Conservation (phyloP, 2,329 filamentous ascomycete genomes). For the Fusarium continuum region DNA sequence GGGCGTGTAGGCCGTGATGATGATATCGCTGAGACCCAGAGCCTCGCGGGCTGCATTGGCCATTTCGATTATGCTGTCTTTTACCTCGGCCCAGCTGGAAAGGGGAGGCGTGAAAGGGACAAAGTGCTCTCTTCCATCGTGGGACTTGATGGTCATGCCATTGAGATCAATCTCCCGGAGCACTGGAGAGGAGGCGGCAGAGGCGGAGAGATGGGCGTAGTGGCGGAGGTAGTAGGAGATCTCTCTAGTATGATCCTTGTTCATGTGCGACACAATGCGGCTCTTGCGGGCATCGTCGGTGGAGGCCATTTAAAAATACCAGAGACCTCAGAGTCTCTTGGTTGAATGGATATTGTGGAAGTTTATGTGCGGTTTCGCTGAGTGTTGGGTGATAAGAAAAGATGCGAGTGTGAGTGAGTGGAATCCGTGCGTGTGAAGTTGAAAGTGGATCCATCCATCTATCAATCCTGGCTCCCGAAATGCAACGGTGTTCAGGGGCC, state of each 20-base stretch:
- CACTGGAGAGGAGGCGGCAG: slow-evolving; percentile 64
- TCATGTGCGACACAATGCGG: slow-evolving; percentile 80
- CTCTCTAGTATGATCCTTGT: slow-evolving; percentile 79
- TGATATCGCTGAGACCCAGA: slow-evolving; percentile 65
- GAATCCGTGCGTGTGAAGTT: slow-evolving; percentile 20
- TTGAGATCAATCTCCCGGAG: slow-evolving; percentile 73
- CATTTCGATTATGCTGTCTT: slow-evolving; percentile 78
- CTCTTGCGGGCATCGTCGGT: slow-evolving; percentile 45
- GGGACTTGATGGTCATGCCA: slow-evolving; percentile 68
- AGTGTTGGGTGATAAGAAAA: neutral
- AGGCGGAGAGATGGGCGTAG: slow-evolving; percentile 67
- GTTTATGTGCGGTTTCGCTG: neutral
- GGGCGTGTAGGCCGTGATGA: slow-evolving; percentile 52
- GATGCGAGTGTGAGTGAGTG: neutral
- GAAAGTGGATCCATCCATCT: slow-evolving; percentile 32
- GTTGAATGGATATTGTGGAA: neutral
- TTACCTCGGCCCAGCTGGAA: slow-evolving; percentile 71
- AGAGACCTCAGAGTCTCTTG: accelerated
- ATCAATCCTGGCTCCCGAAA: neutral
- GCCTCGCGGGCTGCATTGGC: slow-evolving; percentile 62
- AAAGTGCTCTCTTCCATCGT: slow-evolving; percentile 55
- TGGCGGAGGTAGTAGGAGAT: slow-evolving; percentile 81
- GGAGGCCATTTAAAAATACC: slow-evolving; percentile 32
- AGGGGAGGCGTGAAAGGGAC: slow-evolving; percentile 78
- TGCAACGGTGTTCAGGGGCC: neutral